A percentile compares a stretch with the other conserved stretches of the same genome.
Conservation (phyloP, 75 land plant species). For the Selaginella tamariscina region DNA sequence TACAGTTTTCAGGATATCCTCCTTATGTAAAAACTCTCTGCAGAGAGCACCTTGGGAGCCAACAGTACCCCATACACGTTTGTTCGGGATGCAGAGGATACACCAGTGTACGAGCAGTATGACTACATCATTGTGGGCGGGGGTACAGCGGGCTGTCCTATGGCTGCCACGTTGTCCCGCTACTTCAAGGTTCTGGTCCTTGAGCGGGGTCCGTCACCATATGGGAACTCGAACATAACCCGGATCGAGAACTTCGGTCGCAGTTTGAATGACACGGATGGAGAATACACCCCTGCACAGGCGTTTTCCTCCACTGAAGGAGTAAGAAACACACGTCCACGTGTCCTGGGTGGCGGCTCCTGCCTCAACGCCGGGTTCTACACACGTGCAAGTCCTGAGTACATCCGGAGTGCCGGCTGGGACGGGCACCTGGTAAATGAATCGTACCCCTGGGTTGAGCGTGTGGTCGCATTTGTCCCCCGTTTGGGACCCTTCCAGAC, state of each 20-base stretch:
- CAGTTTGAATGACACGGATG: constrained; percentile 27
- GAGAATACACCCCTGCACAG: constrained; percentile 49
- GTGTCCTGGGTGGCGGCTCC: constrained; percentile 74
- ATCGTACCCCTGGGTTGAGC: constrained; percentile 67
- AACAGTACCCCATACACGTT: not conserved
- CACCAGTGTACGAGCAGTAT: not conserved
- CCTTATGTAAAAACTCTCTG: no score
- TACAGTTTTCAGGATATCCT: no score
- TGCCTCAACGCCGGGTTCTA: constrained; percentile 83
- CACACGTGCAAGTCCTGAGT: constrained; percentile 49
- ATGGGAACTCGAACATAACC: constrained; percentile 47
- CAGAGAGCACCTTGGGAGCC: not conserved
- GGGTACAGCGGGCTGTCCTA: constrained; percentile 71
- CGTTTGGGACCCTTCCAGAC: constrained; percentile 37
- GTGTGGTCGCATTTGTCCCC: constrained; percentile 46
- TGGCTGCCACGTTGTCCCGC: constrained; percentile 26
- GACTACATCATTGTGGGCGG: constrained; percentile 83
- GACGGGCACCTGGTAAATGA: constrained; percentile 50
- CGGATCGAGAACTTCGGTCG: constrained; percentile 39
- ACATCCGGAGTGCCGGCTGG: constrained; percentile 33
- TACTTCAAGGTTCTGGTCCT: constrained; percentile 43
- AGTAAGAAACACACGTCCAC: constrained; percentile 50
- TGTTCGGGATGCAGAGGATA: not conserved
- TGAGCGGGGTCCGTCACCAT: constrained; percentile 69
- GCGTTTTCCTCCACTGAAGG: constrained; percentile 64